Conservation (phyloP, 2,329 filamentous ascomycete genomes). For the Alternaria angustiovoidea region DNA sequence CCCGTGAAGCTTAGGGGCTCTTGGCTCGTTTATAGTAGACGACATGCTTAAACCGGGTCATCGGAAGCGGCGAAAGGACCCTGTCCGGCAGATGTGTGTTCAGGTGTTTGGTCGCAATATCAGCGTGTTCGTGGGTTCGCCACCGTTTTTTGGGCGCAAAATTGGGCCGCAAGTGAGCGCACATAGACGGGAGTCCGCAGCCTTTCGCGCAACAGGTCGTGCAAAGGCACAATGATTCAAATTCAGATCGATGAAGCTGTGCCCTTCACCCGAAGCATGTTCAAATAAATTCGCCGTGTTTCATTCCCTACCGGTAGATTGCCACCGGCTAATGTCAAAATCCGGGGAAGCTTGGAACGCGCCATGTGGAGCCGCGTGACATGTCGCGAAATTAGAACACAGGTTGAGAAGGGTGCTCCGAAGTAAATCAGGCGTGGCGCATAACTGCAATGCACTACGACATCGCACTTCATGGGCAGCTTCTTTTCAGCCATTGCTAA, state of each 20-base stretch:
- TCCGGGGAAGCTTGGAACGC: constrained; percentile 15
- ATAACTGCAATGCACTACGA: not conserved
- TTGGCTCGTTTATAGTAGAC: constrained; percentile 44
- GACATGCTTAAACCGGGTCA: constrained; percentile 28
- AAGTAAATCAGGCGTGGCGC: not conserved
- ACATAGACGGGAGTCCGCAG: not conserved
- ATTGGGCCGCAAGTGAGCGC: not conserved
- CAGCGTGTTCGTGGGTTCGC: not conserved
- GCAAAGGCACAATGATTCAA: not conserved
- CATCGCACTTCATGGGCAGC: not conserved
- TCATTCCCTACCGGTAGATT: constrained; percentile 9
- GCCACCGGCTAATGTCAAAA: constrained; percentile 36
- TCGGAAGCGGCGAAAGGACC: constrained; percentile 13
- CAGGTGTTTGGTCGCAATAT: not conserved
- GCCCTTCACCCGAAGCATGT: constrained; percentile 29
- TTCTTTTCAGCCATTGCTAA: not conserved
- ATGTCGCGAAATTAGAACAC: not conserved
- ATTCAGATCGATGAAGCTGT: not conserved
- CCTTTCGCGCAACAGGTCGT: not conserved
- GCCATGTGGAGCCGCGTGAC: constrained; percentile 12
- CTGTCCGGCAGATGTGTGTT: not conserved
- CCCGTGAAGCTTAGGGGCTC: constrained; percentile 26
- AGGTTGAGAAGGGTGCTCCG: not conserved
- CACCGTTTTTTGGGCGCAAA: not conserved
- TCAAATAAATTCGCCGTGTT: constrained; percentile 4